Base-by-base conservation (phyloP, 1,139 yeast genomes). In the Hyphopichia wangnamkhiaoensis region DNA sequence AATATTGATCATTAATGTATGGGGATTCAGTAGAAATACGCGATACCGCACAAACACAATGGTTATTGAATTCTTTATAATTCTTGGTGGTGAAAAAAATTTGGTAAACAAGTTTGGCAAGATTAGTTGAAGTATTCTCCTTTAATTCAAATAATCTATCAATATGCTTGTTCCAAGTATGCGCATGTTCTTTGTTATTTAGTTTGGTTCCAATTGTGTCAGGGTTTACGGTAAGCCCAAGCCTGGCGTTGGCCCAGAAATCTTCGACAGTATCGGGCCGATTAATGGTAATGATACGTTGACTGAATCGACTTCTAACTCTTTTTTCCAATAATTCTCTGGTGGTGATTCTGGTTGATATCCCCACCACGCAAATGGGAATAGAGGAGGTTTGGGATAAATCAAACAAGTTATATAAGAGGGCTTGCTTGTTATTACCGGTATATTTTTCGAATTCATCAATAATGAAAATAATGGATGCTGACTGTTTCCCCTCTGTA, bases 371-470 rank as follows among this genome's bases (percentile, higher is more conserved):
- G 39, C 94, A 80, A 3, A 91, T 80, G 1, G 97, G 95, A 0
- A 85, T 80, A 5, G 76, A 68, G 21, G 88, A 76, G 44, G 79
- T 85, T 46, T 90, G 93, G 2, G 89, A 80, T 51, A 90, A 71
- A 52, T 94, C 98, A 55, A 94, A 84, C 34, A 94, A 64, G 51
- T 90, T 93, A 59, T 93, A 94, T 7, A 94, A 64, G 34, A 93
- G 67, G 0, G 95, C 85, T 58, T 93, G 98, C 43, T 88, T 81
- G 33, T 78, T 73, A 35, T 79, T 82, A 7, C 76, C 72, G 0
- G 93, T 83, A 62, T 85, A 93, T 36, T 76, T 69, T 45, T 93
- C 98, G 43, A 93, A 77, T 52, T 90, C 96, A 46, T 93, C 98
- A 44, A 93, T 78, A 3, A 89, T 64, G 49, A 93, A 84, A 0